Evolutionary conservation across 768 basidiomycete genomes (phyloP).

Genomic region (Holtermannia corniformis): DNA sequence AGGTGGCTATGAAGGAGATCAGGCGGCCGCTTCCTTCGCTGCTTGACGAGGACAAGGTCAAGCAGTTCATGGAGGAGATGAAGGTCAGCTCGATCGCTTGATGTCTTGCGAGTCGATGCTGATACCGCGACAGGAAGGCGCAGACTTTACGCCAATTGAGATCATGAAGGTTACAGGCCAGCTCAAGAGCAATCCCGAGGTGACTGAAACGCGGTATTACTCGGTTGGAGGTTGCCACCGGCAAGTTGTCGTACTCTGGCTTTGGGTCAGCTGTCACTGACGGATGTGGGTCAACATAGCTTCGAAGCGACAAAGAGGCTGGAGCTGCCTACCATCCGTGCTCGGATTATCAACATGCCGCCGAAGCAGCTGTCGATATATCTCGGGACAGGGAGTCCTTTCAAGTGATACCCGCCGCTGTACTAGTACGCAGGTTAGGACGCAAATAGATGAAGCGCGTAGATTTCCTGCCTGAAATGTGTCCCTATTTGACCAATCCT

Average conservation of each 20-base stretch:
- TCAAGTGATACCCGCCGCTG: no score
- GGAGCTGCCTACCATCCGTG: constrained; percentile 32
- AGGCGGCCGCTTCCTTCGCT: constrained; percentile 37
- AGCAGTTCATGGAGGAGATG: constrained; percentile 41
- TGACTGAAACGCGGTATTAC: constrained; percentile 34
- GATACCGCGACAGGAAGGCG: constrained; percentile 29
- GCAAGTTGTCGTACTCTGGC: constrained; percentile 7
- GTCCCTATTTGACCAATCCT: no score
- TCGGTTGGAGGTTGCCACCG: constrained; percentile 42
- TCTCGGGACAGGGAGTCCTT: constrained; percentile 38
- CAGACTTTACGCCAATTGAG: constrained; percentile 42
- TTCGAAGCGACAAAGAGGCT: constrained; percentile 42
- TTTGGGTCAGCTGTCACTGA: no score
- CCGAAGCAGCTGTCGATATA: constrained; percentile 37
- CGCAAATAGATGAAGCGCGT: no score
- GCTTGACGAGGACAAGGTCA: constrained; percentile 39
- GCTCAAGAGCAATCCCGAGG: constrained; percentile 21
- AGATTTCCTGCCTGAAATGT: no score
- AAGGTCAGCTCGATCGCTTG: constrained; percentile 17
- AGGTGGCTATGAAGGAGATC: constrained; percentile 40
- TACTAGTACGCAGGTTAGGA: no score
- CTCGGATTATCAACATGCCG: constrained; percentile 40
- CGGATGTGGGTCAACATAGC: not conserved
- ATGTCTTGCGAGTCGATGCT: not conserved
- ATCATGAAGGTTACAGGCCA: constrained; percentile 30